Evolutionary conservation across 1,139 yeast species (phyloP), one percentile per base, ranked within the genome.

Genomic region (Debaryomycetaceae sp.): DNA sequence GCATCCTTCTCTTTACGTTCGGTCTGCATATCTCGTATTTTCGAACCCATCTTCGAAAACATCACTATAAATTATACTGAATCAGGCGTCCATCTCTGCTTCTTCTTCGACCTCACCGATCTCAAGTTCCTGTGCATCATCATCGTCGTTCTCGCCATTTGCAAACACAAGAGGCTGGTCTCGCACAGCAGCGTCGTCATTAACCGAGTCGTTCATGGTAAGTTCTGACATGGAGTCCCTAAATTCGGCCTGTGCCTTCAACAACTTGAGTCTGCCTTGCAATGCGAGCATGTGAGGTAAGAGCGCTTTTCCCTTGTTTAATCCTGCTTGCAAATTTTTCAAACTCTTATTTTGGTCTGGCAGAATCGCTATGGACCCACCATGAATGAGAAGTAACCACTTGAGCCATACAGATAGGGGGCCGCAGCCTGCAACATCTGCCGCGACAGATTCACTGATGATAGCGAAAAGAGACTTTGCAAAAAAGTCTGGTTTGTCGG

Each of bases 381-480:
- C 75, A 35, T 67, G 63, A 10, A 57, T 43, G 19, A 70, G 46
- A 24, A 71, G 48, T 8, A 69, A 34, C 68, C 70, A 66, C 43
- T 66, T 67, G 34, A 72, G 51, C 77, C 77, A 72, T 12, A 62
- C 31, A 4, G 63, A 53, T 23, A 59, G 44, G 4, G 51, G 40
- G 5, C 51, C 37, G 23, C 51, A 51, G 23, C 50, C 49, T 4
- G 63, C 49, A 4, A 66, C 57, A 27, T 53, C 55, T 8, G 41
- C 45, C 2, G 64, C 49, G 3, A 69, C 55, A 16, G 47, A 51
- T 3, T 49, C 35, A 15, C 63, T 45, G 13, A 70, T 41, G 12
- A 51, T 44, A 4, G 44, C 46, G 35, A 68, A 64, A 16, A 72
- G 43, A 12, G 35, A 35, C 21, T 44, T 39, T 18, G 57, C 44